Conservation (phyloP, 768 basidiomycete genomes). For the Rhodotorula kratochvilovae region DNA sequence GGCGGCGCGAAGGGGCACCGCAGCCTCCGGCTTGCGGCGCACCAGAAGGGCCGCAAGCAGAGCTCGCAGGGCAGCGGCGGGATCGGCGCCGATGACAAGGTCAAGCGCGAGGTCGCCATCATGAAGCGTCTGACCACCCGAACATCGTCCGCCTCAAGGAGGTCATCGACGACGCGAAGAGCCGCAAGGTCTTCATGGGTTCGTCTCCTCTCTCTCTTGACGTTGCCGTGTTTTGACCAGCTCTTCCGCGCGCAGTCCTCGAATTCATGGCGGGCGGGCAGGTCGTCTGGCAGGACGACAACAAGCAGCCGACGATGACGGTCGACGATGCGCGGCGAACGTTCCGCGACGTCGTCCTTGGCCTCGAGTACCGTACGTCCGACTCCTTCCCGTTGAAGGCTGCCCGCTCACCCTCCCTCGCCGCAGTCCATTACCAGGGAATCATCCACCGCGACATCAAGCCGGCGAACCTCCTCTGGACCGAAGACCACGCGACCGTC, state of each 20-base stretch:
- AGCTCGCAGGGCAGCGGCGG: constrained; percentile 30
- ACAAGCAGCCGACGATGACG: constrained; percentile 67
- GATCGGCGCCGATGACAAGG: constrained; percentile 43
- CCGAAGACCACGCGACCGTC: constrained; percentile 74
- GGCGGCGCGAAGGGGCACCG: constrained; percentile 8
- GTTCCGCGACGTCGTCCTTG: constrained; percentile 86
- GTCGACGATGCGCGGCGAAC: constrained; percentile 79
- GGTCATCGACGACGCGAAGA: constrained; percentile 86
- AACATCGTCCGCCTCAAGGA: constrained; percentile 63
- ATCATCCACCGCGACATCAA: constrained; percentile 99
- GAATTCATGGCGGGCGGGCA: constrained; percentile 95
- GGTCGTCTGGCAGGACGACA: constrained; percentile 67
- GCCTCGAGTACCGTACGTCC: constrained; percentile 85
- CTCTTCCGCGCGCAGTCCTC: constrained; percentile 60
- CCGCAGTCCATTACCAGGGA: constrained; percentile 88
- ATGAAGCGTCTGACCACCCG: constrained; percentile 70
- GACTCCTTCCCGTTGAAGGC: neutral
- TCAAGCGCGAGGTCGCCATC: constrained; percentile 59
- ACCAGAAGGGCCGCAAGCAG: constrained; percentile 24
- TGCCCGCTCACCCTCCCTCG: constrained; percentile 13
- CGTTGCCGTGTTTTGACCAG: constrained; percentile 3
- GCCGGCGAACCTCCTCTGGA: constrained; percentile 92
- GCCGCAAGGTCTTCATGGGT: constrained; percentile 91
- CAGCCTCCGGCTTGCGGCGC: constrained; percentile 27
- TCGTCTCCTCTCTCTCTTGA: constrained; percentile 47